phyloP scores from a whole-genome alignment of 2,329 filamentous ascomycete genomes.

The Thielaviopsis punctulata region DNA sequence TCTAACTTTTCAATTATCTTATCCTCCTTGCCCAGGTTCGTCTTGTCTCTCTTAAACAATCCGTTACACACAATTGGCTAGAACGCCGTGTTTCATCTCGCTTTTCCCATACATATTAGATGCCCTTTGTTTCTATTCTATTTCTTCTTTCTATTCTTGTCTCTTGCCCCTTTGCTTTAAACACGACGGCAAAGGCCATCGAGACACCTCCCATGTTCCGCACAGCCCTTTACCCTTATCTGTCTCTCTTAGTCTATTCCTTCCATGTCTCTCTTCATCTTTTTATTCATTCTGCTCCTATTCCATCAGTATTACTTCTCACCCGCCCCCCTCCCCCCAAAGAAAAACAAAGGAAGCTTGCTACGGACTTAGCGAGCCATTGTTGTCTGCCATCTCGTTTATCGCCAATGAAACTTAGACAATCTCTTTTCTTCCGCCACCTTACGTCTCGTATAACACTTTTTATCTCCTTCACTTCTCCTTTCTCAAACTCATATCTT shows the following conservation, averaged over 20 bases:
- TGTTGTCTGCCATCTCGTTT: neutral
- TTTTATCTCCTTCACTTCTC: neutral
- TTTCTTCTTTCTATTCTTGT: neutral
- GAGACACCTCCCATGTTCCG: too few species aligned
- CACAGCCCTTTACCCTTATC: too few species aligned
- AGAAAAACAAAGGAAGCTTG: too few species aligned
- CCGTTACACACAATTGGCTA: neutral
- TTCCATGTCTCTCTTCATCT: neutral
- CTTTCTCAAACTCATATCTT: neutral
- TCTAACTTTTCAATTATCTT: neutral
- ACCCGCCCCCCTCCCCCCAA: too few species aligned
- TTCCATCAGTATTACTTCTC: neutral
- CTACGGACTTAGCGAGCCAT: neutral
- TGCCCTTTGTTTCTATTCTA: neutral
- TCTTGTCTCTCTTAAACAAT: neutral
- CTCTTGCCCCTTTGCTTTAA: neutral
- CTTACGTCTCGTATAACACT: too few species aligned
- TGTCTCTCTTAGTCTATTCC: neutral
- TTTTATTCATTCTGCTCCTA: neutral
- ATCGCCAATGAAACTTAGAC: neutral
- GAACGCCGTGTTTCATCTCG: neutral
- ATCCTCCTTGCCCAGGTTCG: neutral
- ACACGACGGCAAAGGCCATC: too few species aligned
- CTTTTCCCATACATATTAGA: neutral
- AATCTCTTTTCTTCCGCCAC: neutral